A percentile compares a stretch with the other conserved stretches of the same genome.
Conservation (phyloP, 345 rosid genomes). For the Hibiscus syriacus region DNA sequence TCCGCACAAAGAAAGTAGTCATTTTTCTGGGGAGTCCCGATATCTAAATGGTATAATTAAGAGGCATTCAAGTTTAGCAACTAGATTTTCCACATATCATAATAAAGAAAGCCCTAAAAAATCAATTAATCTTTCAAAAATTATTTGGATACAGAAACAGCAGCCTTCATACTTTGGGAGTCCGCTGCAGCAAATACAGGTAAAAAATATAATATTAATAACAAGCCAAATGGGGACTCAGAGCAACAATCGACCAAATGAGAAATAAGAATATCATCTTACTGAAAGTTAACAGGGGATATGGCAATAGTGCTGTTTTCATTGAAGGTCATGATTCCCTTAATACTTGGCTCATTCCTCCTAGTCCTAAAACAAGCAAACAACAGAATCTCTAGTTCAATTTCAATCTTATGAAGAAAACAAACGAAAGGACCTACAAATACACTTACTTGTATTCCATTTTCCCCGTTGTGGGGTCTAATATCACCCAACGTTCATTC, state of each 20-base stretch:
- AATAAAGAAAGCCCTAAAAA: background rate
- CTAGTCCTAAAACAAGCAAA: conserved; percentile 48
- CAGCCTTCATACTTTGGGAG: conserved; percentile 93
- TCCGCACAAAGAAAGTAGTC: conserved; percentile 96
- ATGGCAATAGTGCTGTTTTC: conserved; percentile 78
- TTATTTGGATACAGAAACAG: conserved; percentile 83
- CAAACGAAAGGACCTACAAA: background rate
- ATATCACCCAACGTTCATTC: conserved; percentile 96
- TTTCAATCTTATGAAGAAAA: background rate
- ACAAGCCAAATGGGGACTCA: background rate
- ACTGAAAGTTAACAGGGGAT: conserved; percentile 97
- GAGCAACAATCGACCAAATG: conserved; percentile 5
- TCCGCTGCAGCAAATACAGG: conserved; percentile 46
- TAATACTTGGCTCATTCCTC: conserved; percentile 80
- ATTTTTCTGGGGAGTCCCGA: conserved; percentile 93
- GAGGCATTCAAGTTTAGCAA: conserved; percentile 16
- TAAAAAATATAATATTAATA: background rate
- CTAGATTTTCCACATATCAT: background rate
- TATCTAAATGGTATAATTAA: conserved; percentile 55
- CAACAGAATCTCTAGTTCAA: background rate
- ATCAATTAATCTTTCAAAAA: background rate
- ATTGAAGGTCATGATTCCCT: conserved; percentile 79
- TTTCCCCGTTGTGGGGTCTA: conserved; percentile 93
- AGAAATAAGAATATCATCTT: conserved; percentile 23
- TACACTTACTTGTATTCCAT: conserved; percentile 43